These are phyloP conservation scores for Moesziomyces globuligerus DNA, from an alignment of 1,284 basidiomycete genomes.

Conservation along the genomic window DNA sequence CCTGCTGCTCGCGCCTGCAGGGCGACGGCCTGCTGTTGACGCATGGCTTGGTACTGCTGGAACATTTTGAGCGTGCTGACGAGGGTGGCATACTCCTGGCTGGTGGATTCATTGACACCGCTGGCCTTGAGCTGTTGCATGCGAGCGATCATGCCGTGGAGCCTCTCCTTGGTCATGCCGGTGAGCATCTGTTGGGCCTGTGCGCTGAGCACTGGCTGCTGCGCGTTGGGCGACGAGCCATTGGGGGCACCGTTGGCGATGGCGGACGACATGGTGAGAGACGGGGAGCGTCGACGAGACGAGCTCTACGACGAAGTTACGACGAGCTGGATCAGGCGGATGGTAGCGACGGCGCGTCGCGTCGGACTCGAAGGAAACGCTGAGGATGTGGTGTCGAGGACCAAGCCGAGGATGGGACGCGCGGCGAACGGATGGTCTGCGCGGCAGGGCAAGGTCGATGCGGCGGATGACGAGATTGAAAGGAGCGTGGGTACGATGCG, in stretches of 20 bases:
- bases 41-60: constrained; percentile 63
- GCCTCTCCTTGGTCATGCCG: constrained; percentile 64
- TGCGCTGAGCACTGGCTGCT: constrained; percentile 36
- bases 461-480: too few species aligned
- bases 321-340: neutral
- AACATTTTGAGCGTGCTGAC: constrained; percentile 62
- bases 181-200: constrained; percentile 60
- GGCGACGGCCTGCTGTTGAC: constrained; percentile 58
- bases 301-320: neutral
- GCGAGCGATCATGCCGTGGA: constrained; percentile 62
- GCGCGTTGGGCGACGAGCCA: constrained; percentile 24
- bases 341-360: neutral
- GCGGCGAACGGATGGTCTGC: too few species aligned
- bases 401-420: too few species aligned
- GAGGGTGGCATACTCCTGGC: constrained; percentile 66
- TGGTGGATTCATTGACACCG: constrained; percentile 67
- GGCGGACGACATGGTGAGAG: constrained; percentile 34
- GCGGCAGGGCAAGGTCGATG: too few species aligned
- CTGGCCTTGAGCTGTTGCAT: constrained; percentile 67
- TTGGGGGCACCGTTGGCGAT: constrained; percentile 45
- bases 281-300: neutral
- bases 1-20: constrained; percentile 41
- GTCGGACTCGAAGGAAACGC: too few species aligned
- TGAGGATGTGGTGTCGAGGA: too few species aligned
- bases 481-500: too few species aligned